Conservation (phyloP, 2,329 filamentous ascomycete species). For the Pseudocercospora musae region DNA sequence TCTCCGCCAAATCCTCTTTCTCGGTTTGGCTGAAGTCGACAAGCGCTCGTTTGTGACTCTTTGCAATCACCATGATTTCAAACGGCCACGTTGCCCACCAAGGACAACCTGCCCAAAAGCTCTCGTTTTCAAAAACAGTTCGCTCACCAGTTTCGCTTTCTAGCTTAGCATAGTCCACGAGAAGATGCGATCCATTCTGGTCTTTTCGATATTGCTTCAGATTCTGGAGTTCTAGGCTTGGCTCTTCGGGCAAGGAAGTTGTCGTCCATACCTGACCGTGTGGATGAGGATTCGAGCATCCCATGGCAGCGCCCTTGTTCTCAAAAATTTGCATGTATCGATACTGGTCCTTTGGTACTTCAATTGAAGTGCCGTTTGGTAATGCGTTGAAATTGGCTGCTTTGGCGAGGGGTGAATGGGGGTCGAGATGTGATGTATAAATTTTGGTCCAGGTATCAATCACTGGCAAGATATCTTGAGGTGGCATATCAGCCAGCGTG, state of each 20-base stretch:
- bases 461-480: slow-evolving; percentile 73
- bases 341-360: slow-evolving; percentile 69
- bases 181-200: slow-evolving; percentile 69
- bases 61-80: slow-evolving; percentile 85
- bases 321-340: slow-evolving; percentile 99
- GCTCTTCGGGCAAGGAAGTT: slow-evolving; percentile 85
- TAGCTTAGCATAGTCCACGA: slow-evolving; percentile 81
- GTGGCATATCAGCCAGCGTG: slow-evolving; percentile 84
- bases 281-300: slow-evolving; percentile 96
- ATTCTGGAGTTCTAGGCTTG: slow-evolving; percentile 71
- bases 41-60: slow-evolving; percentile 77
- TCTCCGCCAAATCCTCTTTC: slow-evolving; percentile 71
- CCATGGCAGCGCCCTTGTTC: slow-evolving; percentile 97
- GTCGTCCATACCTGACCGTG: slow-evolving; percentile 97
- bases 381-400: slow-evolving; percentile 41
- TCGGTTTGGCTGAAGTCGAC: slow-evolving; percentile 75
- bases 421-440: slow-evolving; percentile 76
- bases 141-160: slow-evolving; percentile 80
- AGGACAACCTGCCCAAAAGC: slow-evolving; percentile 83
- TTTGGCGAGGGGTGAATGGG: slow-evolving; percentile 61
- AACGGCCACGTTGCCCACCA: slow-evolving; percentile 99
- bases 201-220: slow-evolving; percentile 73
- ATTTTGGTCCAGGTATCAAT: slow-evolving; percentile 89
- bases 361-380: slow-evolving; percentile 42
- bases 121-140: slow-evolving; percentile 80